These are phyloP conservation scores for Suillus fuscotomentosus DNA, from an alignment of 768 basidiomycete genomes.

Conservation along the genomic window DNA sequence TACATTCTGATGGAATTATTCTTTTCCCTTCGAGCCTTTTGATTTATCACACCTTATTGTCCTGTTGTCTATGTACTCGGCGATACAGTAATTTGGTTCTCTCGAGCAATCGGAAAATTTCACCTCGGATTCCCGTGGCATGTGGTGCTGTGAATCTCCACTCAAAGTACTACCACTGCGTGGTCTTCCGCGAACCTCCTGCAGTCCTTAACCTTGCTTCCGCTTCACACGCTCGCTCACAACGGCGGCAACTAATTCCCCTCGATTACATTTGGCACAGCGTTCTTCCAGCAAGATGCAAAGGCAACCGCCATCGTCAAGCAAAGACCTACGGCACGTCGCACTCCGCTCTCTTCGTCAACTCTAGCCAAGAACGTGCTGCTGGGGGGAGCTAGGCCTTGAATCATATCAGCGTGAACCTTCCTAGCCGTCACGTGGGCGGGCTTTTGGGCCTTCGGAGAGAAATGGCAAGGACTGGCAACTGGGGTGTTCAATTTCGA, in stretches of 20 bases:
- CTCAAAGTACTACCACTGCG: neutral
- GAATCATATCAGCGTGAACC: no score
- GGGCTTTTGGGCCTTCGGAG: conserved; percentile 10
- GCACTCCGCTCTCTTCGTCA: conserved; percentile 37
- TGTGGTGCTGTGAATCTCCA: neutral
- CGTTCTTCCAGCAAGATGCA: conserved; percentile 29
- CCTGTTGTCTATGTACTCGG: neutral
- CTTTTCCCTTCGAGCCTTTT: no score
- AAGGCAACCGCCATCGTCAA: conserved; percentile 25
- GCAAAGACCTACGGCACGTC: conserved; percentile 29
- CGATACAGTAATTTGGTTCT: neutral
- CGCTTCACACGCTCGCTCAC: conserved; percentile 22
- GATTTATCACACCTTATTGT: neutral
- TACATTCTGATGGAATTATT: neutral
- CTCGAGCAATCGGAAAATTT: neutral
- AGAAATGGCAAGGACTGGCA: conserved; percentile 30
- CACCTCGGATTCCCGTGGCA: neutral
- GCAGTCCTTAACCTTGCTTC: neutral
- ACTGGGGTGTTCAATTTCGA: conserved; percentile 49
- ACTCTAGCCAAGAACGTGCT: conserved; percentile 34
- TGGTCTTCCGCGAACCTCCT: neutral
- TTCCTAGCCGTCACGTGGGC: conserved; percentile 10
- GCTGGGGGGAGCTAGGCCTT: conserved; percentile 36
- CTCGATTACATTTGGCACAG: conserved; percentile 37
- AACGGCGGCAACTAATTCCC: conserved; percentile 38